Conservation (phyloP, 495 filamentous ascomycete species). For the Tuber umbilicatum region DNA sequence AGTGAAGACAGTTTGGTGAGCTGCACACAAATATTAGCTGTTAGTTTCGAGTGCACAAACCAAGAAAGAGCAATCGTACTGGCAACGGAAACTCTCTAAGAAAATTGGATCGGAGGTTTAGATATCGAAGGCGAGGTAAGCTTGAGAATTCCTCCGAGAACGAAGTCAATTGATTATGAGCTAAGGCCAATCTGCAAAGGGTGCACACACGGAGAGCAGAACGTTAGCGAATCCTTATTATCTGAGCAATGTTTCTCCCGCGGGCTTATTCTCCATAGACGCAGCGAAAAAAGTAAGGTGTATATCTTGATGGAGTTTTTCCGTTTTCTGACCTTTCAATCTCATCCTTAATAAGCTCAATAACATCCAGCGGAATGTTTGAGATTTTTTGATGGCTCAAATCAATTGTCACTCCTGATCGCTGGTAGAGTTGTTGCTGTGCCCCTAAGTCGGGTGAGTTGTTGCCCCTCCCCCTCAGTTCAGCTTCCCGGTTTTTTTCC, state of each 20-base stretch:
- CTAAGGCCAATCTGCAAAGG: constrained; percentile 65
- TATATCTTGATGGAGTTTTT: constrained; percentile 1
- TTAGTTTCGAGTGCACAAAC: constrained; percentile 12
- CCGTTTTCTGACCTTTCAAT: constrained; percentile 65
- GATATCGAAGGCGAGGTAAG: constrained; percentile 80
- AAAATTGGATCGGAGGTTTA: constrained; percentile 85
- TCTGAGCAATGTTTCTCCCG: background rate
- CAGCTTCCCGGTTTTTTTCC: constrained; percentile 19
- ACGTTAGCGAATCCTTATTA: constrained; percentile 21
- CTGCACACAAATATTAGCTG: constrained; percentile 40
- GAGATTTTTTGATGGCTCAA: constrained; percentile 75
- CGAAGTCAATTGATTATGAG: constrained; percentile 75
- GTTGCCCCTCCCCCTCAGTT: constrained; percentile 11
- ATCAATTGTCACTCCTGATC: constrained; percentile 76
- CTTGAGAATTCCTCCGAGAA: constrained; percentile 77
- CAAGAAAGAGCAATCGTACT: constrained; percentile 51
- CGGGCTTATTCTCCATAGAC: background rate
- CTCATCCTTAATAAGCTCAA: constrained; percentile 87
- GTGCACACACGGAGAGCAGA: constrained; percentile 7
- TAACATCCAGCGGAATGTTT: constrained; percentile 75
- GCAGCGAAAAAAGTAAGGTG: background rate
- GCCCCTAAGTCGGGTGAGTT: constrained; percentile 18
- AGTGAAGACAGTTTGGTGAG: constrained; percentile 67
- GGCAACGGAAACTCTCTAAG: constrained; percentile 80
- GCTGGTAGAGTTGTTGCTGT: constrained; percentile 33